phyloP scores from a whole-genome alignment of 2,329 filamentous ascomycete species.

The Sporothrix sp. region DNA sequence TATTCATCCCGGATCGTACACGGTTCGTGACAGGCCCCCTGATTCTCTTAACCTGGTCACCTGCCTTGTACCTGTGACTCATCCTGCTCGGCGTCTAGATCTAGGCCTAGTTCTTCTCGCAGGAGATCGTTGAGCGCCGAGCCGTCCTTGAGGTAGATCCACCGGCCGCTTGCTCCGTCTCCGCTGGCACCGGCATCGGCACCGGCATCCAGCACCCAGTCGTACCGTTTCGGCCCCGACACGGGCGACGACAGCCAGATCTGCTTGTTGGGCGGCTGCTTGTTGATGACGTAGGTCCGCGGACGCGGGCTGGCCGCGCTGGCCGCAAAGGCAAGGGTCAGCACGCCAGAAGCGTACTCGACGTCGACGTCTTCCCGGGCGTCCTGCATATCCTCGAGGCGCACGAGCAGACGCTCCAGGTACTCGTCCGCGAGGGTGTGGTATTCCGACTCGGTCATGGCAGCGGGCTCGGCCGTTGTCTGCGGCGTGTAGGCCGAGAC shows the following conservation, averaged over 20 bases:
- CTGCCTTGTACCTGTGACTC: conserved; percentile 17
- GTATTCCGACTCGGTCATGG: conserved; percentile 60
- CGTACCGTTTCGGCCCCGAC: conserved; percentile 87
- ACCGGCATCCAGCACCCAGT: conserved; percentile 57
- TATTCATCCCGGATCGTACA: not conserved
- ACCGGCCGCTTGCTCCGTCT: conserved; percentile 60
- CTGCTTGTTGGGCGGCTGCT: conserved; percentile 94
- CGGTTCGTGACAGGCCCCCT: not conserved
- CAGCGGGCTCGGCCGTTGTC: conserved; percentile 19
- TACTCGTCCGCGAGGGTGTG: conserved; percentile 69
- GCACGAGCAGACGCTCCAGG: conserved; percentile 47
- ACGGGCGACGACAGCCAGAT: conserved; percentile 93
- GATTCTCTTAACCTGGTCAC: not conserved
- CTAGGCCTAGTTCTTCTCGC: conserved; percentile 63
- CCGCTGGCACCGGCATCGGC: conserved; percentile 16
- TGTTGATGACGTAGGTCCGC: conserved; percentile 92
- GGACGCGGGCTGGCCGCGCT: conserved; percentile 34
- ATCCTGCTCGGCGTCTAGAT: conserved; percentile 30
- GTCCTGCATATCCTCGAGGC: conserved; percentile 68
- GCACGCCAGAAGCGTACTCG: conserved; percentile 53
- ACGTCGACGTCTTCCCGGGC: conserved; percentile 67
- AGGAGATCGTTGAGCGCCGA: conserved; percentile 63
- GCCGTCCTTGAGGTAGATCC: conserved; percentile 85
- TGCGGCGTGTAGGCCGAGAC: conserved; percentile 26
- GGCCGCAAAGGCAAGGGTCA: conserved; percentile 13